Percentiles rank a stretch among this genome's conserved stretches.
These are phyloP conservation scores for Theileria parva DNA, from an alignment of 169 alveolate genomes.

Conservation along the genomic window DNA sequence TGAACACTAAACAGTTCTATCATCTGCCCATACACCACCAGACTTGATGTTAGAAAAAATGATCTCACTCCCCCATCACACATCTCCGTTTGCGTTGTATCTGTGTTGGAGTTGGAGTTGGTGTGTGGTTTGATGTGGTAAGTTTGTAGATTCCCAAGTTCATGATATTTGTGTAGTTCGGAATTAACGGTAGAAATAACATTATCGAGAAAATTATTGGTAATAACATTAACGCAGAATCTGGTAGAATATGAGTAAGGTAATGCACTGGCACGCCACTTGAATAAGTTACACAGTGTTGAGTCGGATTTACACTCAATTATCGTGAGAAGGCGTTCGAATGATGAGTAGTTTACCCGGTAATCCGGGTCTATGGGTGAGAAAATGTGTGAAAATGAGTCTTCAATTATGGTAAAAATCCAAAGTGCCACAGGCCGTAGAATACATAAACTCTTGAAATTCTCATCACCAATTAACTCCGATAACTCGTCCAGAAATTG, in stretches of 20 bases:
- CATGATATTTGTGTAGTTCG: constrained; percentile 1
- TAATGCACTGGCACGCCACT: constrained; percentile 46
- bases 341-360: constrained; percentile 21
- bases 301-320: constrained; percentile 33
- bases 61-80: constrained; percentile 11
- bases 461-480: constrained; percentile 20
- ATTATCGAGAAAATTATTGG: constrained; percentile 42
- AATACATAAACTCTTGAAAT: constrained; percentile 41
- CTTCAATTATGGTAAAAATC: constrained; percentile 29
- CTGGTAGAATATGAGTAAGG: constrained; percentile 28
- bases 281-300: constrained; percentile 29
- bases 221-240: constrained; percentile 49
- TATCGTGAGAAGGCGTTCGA: constrained; percentile 40
- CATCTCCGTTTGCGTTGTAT: too few relatives aligned
- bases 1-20: constrained; percentile 19
- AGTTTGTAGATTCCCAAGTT: too few relatives aligned
- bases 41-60: constrained; percentile 43
- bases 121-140: too few relatives aligned
- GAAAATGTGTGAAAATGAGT: constrained; percentile 35
- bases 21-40: constrained; percentile 30
- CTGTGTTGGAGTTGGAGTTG: too few relatives aligned
- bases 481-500: constrained; percentile 49
- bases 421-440: constrained; percentile 42
- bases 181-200: neutral
- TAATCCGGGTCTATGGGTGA: constrained; percentile 52